Conservation (phyloP, 257 asterid genomes). For the Gynochthodes officinalis region DNA sequence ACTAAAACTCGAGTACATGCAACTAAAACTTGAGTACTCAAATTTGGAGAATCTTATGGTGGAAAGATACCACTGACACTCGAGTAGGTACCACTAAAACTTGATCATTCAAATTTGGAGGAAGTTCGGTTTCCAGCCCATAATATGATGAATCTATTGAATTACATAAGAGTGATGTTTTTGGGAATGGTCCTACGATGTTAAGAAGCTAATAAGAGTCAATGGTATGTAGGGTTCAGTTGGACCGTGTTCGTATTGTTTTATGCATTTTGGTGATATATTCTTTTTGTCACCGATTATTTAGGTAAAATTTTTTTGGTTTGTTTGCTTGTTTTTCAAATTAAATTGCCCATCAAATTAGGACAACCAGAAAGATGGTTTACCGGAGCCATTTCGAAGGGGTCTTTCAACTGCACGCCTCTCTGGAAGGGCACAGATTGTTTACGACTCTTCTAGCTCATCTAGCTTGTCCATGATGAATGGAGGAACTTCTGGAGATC, state of each 20-base stretch:
- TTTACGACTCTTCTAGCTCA: constrained; percentile 43
- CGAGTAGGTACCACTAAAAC: no score
- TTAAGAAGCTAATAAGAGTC: neutral
- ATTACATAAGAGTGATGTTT: neutral
- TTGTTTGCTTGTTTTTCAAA: constrained; percentile 3
- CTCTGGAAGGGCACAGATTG: constrained; percentile 80
- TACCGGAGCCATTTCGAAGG: constrained; percentile 67
- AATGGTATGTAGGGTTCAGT: neutral
- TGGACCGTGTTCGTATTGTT: neutral
- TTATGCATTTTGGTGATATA: neutral
- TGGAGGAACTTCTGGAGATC: constrained; percentile 47
- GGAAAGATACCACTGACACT: neutral
- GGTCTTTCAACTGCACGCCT: constrained; percentile 84
- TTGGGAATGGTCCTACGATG: neutral
- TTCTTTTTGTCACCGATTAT: neutral
- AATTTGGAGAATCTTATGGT: neutral
- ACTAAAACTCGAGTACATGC: no score
- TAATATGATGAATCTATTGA: neutral
- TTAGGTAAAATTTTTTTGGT: neutral
- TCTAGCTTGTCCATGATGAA: constrained; percentile 21
- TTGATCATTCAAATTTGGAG: neutral
- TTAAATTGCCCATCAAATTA: constrained; percentile 24
- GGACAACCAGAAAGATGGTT: constrained; percentile 37
- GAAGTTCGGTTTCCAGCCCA: neutral
- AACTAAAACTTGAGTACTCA: no score